Conservation (phyloP, 2,329 filamentous ascomycete species). For the Phialocephala subalpina region DNA sequence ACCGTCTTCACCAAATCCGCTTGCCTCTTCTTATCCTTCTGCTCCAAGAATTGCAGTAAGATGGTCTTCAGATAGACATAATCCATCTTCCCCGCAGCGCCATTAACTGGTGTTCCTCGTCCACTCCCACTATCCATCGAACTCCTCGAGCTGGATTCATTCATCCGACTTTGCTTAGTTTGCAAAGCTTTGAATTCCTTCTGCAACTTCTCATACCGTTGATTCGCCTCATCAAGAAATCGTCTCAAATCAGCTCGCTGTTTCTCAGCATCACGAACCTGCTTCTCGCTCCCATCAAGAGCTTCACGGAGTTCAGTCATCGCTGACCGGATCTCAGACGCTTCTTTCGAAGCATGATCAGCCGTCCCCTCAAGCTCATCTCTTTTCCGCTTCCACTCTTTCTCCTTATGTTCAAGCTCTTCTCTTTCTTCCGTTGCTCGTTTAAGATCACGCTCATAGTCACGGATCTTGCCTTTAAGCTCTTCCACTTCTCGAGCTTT, state of each 20-base stretch:
- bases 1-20: slow-evolving; percentile 77
- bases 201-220: slow-evolving; percentile 80
- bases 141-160: slow-evolving; percentile 42
- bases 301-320: slow-evolving; percentile 81
- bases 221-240: slow-evolving; percentile 79
- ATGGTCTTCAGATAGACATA: slow-evolving; percentile 79
- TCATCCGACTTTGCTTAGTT: slow-evolving; percentile 47
- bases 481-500: slow-evolving; percentile 88
- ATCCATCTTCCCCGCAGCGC: slow-evolving; percentile 37
- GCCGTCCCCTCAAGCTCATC: slow-evolving; percentile 78
- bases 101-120: slow-evolving; percentile 35
- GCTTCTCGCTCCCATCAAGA: slow-evolving; percentile 86
- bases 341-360: slow-evolving; percentile 74
- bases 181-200: slow-evolving; percentile 68
- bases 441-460: slow-evolving; percentile 81
- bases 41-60: slow-evolving; percentile 81
- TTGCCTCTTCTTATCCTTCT: slow-evolving; percentile 79
- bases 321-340: slow-evolving; percentile 76
- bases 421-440: slow-evolving; percentile 77
- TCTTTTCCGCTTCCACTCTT: slow-evolving; percentile 75
- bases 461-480: slow-evolving; percentile 77
- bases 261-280: slow-evolving; percentile 83
- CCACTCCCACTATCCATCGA: slow-evolving; percentile 46
- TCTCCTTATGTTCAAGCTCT: slow-evolving; percentile 76
- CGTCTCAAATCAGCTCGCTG: slow-evolving; percentile 79